Conservation (phyloP, 202 grass and related monocot species). For the Musa balbisiana region DNA sequence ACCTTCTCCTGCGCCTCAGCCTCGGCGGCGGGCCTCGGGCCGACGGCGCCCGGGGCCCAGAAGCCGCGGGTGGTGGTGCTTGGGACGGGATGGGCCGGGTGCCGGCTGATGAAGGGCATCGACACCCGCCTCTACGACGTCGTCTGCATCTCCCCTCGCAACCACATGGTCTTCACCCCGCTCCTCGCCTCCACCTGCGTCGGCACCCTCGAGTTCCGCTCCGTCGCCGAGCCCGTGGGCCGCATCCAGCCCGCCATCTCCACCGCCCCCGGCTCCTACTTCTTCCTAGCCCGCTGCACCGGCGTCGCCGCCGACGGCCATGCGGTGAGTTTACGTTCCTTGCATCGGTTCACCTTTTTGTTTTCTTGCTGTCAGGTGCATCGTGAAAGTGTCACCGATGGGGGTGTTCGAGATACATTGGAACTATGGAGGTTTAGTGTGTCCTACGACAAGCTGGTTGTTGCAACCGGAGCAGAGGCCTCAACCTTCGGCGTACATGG, state of each 20-base stretch:
- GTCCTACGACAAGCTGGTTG: conserved; percentile 75
- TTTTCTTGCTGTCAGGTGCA: conserved; percentile 43
- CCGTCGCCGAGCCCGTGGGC: background rate
- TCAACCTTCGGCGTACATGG: conserved; percentile 73
- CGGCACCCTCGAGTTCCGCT: background rate
- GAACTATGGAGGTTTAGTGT: conserved; percentile 88
- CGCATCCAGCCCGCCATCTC: conserved; percentile 72
- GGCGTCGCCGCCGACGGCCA: conserved; percentile 45
- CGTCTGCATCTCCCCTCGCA: background rate
- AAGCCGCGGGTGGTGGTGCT: background rate
- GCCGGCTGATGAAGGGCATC: conserved; percentile 3
- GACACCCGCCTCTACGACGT: conserved; percentile 2
- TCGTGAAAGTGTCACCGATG: conserved; percentile 59
- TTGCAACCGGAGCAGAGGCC: conserved; percentile 82
- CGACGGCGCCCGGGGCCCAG: background rate
- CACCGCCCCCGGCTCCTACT: conserved; percentile 54
- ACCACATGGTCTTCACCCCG: background rate
- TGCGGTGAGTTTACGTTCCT: conserved; percentile 29
- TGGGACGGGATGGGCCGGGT: conserved; percentile 5
- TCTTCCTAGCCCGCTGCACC: conserved; percentile 70
- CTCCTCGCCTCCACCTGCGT: background rate
- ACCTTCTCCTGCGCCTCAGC: too few species aligned
- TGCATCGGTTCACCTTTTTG: too few species aligned
- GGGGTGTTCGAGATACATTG: conserved; percentile 36
- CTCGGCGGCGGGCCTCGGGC: too few species aligned